Percentiles rank a stretch among this genome's conserved stretches.
Conservation (phyloP, 2,329 filamentous ascomycete species). For the Hypoxylon sp. region DNA sequence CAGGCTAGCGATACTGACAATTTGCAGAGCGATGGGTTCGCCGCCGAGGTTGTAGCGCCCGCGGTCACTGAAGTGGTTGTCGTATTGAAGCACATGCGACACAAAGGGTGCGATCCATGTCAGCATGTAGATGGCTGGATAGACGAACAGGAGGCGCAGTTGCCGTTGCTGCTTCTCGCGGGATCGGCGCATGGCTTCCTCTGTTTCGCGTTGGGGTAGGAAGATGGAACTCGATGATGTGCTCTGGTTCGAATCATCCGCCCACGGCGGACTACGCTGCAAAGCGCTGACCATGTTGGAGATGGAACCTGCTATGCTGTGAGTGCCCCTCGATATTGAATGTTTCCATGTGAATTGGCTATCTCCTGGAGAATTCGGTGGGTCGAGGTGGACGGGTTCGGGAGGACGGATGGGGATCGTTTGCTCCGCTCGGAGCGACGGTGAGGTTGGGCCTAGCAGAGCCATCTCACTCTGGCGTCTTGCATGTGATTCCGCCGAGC, state of each 20-base stretch:
- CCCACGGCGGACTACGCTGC: constrained; percentile 25
- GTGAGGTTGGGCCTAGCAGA: constrained; percentile 31
- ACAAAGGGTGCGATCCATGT: constrained; percentile 82
- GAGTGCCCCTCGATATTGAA: constrained; percentile 22
- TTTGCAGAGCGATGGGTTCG: constrained; percentile 68
- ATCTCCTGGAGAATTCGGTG: constrained; percentile 4
- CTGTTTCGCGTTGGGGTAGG: constrained; percentile 49
- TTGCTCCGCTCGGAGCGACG: constrained; percentile 9
- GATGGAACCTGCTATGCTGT: constrained; percentile 35
- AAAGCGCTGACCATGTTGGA: constrained; percentile 35
- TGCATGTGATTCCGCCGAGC: constrained; percentile 10
- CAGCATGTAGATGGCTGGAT: constrained; percentile 79
- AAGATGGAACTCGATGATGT: constrained; percentile 36
- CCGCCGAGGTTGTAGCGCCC: neutral
- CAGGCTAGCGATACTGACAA: constrained; percentile 71
- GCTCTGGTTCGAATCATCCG: constrained; percentile 1
- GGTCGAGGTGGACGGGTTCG: constrained; percentile 18
- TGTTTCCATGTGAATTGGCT: constrained; percentile 29
- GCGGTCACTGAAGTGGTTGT: constrained; percentile 46
- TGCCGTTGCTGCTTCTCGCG: constrained; percentile 75
- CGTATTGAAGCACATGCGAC: constrained; percentile 73
- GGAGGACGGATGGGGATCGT: constrained; percentile 26
- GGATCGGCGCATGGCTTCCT: constrained; percentile 55
- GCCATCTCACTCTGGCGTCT: constrained; percentile 16
- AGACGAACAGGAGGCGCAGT: constrained; percentile 80